Conservation (phyloP, 2,329 filamentous ascomycete species). For the Coniochaeta hoffmannii region DNA sequence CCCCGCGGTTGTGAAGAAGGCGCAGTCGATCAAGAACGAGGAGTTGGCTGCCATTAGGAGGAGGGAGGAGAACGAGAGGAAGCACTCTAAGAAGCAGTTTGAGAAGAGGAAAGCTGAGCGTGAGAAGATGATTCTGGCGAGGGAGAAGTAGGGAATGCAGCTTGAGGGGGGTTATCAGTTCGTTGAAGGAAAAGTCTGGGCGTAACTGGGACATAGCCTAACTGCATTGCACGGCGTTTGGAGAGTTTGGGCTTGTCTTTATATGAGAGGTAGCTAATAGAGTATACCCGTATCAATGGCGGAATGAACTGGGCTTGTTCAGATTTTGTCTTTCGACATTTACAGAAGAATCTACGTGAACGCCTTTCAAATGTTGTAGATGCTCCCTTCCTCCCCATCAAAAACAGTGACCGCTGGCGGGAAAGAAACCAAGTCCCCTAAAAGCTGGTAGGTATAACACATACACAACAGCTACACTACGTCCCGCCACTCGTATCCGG, state of each 20-base stretch:
- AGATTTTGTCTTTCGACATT: neutral
- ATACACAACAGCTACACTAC: neutral
- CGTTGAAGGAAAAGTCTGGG: neutral
- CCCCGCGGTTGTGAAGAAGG: constrained; percentile 92
- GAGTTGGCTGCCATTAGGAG: constrained; percentile 84
- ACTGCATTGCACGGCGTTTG: constrained; percentile 1
- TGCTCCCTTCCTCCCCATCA: neutral
- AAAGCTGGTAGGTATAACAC: neutral
- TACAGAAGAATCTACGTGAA: neutral
- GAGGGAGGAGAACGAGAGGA: constrained; percentile 87
- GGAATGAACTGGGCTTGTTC: too few species aligned
- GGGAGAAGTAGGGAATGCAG: constrained; percentile 43
- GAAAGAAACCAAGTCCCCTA: neutral
- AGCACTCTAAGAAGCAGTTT: constrained; percentile 79
- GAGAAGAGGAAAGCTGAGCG: constrained; percentile 49
- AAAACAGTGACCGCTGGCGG: neutral
- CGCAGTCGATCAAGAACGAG: constrained; percentile 85
- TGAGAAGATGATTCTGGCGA: constrained; percentile 83
- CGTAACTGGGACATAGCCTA: too few species aligned
- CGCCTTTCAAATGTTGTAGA: neutral
- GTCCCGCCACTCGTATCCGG: constrained; percentile 27
- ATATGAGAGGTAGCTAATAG: neutral
- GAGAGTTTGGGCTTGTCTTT: neutral
- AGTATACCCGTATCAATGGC: neutral
- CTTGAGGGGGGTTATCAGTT: too few species aligned